These are phyloP conservation scores for Candida sanyaensis DNA, from an alignment of 1,139 yeast genomes.

Conservation along the genomic window DNA sequence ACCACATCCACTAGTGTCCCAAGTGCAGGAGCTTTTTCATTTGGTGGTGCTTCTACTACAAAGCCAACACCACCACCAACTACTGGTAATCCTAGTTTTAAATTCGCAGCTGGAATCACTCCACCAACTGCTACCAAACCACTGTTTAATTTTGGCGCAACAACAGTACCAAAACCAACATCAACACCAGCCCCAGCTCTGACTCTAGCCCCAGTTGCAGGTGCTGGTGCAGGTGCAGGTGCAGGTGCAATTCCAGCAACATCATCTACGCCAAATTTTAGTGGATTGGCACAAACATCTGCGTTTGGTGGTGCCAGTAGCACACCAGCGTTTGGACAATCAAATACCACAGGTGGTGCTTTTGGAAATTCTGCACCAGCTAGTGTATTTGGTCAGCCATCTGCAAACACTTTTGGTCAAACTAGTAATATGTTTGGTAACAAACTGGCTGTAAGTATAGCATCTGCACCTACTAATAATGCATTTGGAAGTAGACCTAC, in stretches of 20 bases:
- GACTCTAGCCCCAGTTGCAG: no score
- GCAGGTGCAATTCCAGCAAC: not conserved
- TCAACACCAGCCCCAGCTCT: no score
- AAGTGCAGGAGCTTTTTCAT: not conserved
- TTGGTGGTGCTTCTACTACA: not conserved
- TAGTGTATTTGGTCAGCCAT: slow-evolving; percentile 8
- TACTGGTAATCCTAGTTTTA: slow-evolving; percentile 9
- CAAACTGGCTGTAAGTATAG: not conserved
- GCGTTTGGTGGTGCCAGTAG: slow-evolving; percentile 2
- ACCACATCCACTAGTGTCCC: not conserved
- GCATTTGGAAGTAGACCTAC: slow-evolving; percentile 11
- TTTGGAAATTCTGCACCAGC: not conserved
- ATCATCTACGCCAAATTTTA: not conserved
- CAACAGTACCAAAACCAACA: no score
- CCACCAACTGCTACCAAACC: slow-evolving; percentile 8
- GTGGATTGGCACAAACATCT: not conserved
- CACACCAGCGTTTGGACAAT: slow-evolving; percentile 2
- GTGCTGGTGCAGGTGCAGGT: no score
- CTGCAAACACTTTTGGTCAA: slow-evolving; percentile 1
- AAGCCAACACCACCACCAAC: slow-evolving; percentile 2
- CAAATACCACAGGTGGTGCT: not conserved
- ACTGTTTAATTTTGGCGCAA: slow-evolving; percentile 9
- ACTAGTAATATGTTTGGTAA: slow-evolving; percentile 1
- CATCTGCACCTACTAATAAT: not conserved
- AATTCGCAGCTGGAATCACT: slow-evolving; percentile 16